Base-by-base conservation (phyloP, 164 flowering plant species). In the Piper betle region DNA sequence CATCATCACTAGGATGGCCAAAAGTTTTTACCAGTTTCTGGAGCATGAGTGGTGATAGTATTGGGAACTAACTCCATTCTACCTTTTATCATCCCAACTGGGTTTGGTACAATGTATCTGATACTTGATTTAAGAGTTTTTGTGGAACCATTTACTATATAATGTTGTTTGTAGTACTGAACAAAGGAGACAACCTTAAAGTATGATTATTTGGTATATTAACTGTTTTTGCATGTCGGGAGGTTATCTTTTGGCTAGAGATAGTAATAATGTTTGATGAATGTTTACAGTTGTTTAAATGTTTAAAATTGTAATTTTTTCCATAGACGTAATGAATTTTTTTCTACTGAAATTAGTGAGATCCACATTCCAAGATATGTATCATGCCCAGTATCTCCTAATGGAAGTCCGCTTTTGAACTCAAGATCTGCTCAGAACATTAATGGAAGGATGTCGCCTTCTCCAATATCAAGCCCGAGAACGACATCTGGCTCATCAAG, bases 331-430 rank as follows among this genome's bases (percentile, higher is more conserved):
- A 39, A 4, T 46, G 39, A 5, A 58, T 39, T n/a, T 0, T 39
- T 9, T 54, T 71, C 57, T 69, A 55, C 16, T 69, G 41, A 64
- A 67, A 58, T 55, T 80, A 88, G 96, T 77, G 96, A 84, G 57
- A 67, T 61, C 61, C 72, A 68, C 62, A 73, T 75, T 58, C 72
- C 80, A 50, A 80, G 84, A 72, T 80, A 87, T 73, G 70, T 84
- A 64, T 92, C 96, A n/a, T 83, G 89, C 62, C 96, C 98, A 2
- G 95, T 88, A 59, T 92, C 98, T 40, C 98, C 96, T 19, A 80
- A 80, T 58, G 91, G 93, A 64, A 92, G 93, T 69, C 96, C 96
- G 63, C 80, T 82, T 66, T 68, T 80, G 59, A 75, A 78, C 62
- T 68, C 89, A 65, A 77, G 85, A 64, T 87, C 95, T 39, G 86